These are phyloP conservation scores for Cercospora canescens DNA, from an alignment of 2,329 filamentous ascomycete genomes.

Conservation along the genomic window DNA sequence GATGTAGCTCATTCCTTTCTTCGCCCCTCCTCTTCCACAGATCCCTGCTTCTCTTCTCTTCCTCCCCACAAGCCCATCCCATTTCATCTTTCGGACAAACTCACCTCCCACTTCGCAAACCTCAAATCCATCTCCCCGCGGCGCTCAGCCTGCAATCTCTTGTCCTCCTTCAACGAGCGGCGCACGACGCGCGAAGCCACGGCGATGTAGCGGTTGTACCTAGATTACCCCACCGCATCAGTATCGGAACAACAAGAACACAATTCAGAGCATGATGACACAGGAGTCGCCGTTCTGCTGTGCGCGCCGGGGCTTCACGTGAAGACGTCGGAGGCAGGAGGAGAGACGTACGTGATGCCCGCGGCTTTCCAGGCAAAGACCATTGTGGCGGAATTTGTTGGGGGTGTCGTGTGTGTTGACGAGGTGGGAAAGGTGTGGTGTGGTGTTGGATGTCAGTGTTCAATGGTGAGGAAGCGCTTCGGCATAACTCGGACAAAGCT, in stretches of 20 bases:
- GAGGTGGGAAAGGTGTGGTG: background rate
- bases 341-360: slow-evolving; percentile 79
- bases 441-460: slow-evolving; percentile 1
- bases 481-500: slow-evolving; percentile 9
- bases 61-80: slow-evolving; percentile 71
- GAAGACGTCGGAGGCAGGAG: background rate
- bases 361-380: slow-evolving; percentile 97
- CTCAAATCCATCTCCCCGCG: slow-evolving; percentile 85
- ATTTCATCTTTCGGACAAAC: too few species aligned
- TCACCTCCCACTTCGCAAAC: slow-evolving; percentile 95
- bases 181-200: slow-evolving; percentile 93
- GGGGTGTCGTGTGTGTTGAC: slow-evolving; percentile 17
- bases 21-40: background rate
- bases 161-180: slow-evolving; percentile 94
- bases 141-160: slow-evolving; percentile 83
- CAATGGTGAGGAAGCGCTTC: slow-evolving; percentile 15
- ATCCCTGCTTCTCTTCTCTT: background rate
- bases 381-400: slow-evolving; percentile 66
- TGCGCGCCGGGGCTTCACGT: background rate
- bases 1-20: background rate
- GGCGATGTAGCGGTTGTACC: slow-evolving; percentile 99
- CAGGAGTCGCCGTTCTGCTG: background rate
- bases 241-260: too few species aligned
- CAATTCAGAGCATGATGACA: slow-evolving; percentile 21
- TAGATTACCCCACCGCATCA: too few species aligned